Percentiles rank a stretch among this genome's conserved stretches.
Evolutionary conservation across 352 stramenopile genomes (phyloP).

Genomic region (Globisporangium lucens): DNA sequence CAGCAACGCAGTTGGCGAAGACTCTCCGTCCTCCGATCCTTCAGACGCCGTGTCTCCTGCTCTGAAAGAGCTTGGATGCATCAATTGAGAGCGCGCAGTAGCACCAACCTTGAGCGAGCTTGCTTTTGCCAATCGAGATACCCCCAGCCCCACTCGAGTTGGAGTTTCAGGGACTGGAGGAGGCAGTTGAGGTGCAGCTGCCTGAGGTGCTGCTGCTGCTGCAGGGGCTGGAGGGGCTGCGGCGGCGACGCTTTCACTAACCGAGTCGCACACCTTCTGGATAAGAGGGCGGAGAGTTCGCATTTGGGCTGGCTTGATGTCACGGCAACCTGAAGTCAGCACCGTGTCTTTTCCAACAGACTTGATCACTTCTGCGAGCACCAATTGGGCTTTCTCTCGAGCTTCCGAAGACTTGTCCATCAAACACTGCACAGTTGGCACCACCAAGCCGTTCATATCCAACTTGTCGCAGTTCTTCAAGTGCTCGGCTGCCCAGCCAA

Average conservation of each 20-base stretch:
- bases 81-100: slow-evolving; percentile 29
- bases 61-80: slow-evolving; percentile 34
- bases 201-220: not conserved
- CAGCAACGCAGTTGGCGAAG: slow-evolving; percentile 28
- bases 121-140: slow-evolving; percentile 9
- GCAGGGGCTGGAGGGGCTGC: slow-evolving; percentile 13
- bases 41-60: slow-evolving; percentile 17
- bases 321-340: slow-evolving; percentile 62
- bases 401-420: slow-evolving; percentile 84
- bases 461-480: slow-evolving; percentile 60
- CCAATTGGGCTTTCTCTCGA: slow-evolving; percentile 72
- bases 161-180: slow-evolving; percentile 14
- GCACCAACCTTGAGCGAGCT: slow-evolving; percentile 12
- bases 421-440: slow-evolving; percentile 73
- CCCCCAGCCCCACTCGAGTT: slow-evolving; percentile 11
- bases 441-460: slow-evolving; percentile 63
- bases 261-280: slow-evolving; percentile 58
- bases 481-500: slow-evolving; percentile 73
- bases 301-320: slow-evolving; percentile 87
- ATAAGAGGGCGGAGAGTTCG: slow-evolving; percentile 82
- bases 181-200: slow-evolving; percentile 5
- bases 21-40: slow-evolving; percentile 22
- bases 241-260: slow-evolving; percentile 27
- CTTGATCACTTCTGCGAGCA: slow-evolving; percentile 81
- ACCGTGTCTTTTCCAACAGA: slow-evolving; percentile 76